These are phyloP conservation scores for Colletotrichum sp. DNA, from an alignment of 2,329 filamentous ascomycete genomes.

Conservation along the genomic window DNA sequence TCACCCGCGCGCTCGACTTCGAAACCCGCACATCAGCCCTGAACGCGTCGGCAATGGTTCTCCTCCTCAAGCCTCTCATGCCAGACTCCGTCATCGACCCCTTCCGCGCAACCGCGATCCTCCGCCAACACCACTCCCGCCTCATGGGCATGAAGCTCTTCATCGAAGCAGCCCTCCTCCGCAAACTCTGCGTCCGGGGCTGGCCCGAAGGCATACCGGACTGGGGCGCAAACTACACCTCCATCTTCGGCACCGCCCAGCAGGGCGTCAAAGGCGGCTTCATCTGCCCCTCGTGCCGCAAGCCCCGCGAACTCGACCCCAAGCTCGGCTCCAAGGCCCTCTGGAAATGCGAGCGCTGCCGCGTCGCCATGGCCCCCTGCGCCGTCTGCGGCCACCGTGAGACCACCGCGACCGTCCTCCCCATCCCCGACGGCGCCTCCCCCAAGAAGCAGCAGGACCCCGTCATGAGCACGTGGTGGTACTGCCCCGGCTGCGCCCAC, in stretches of 20 bases:
- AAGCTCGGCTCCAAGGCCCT: constrained; percentile 48
- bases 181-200: constrained; percentile 64
- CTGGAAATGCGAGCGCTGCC: constrained; percentile 65
- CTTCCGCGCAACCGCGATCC: constrained; percentile 59
- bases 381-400: constrained; percentile 64
- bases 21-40: constrained; percentile 62
- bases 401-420: constrained; percentile 41
- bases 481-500: constrained; percentile 66
- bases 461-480: constrained; percentile 62
- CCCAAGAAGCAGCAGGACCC: constrained; percentile 23
- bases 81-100: constrained; percentile 59
- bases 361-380: constrained; percentile 57
- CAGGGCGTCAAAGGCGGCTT: constrained; percentile 59
- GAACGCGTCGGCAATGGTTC: constrained; percentile 65
- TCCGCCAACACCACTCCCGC: constrained; percentile 65
- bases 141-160: constrained; percentile 66
- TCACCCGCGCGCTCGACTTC: constrained; percentile 60
- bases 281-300: constrained; percentile 60
- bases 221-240: constrained; percentile 61
- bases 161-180: constrained; percentile 63
- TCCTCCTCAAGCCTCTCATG: constrained; percentile 63
- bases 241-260: constrained; percentile 60
- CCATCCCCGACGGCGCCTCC: neutral
- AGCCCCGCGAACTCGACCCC: constrained; percentile 59
- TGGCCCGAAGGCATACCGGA: constrained; percentile 56